Percentiles rank a stretch among this genome's conserved stretches.
Evolutionary conservation across 768 basidiomycete genomes (phyloP).

Genomic region (Mycena indigotica): DNA sequence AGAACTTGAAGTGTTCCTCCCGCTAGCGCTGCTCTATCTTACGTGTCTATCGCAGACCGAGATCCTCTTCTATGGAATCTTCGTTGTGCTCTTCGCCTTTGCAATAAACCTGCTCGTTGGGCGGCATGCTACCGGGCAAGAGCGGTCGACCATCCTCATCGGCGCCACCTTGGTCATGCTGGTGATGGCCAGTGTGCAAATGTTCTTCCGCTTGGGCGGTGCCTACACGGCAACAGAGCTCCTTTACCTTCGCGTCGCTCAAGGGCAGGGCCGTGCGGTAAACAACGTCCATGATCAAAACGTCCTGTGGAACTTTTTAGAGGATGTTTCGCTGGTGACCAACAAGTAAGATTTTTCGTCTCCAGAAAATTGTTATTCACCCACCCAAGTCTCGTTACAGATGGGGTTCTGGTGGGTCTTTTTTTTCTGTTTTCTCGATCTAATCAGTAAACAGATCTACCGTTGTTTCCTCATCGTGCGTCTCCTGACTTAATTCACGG

Average conservation of each 20-base stretch:
- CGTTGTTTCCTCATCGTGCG: constrained; percentile 19
- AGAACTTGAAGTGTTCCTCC: background rate
- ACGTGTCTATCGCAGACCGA: constrained; percentile 9
- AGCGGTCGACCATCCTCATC: constrained; percentile 1
- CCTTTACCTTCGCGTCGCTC: constrained; percentile 6
- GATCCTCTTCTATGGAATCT: constrained; percentile 17
- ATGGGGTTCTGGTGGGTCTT: constrained; percentile 18
- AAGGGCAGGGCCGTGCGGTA: constrained; percentile 6
- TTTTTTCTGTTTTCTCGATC: too few species aligned
- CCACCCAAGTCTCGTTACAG: constrained; percentile 7
- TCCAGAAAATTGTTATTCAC: background rate
- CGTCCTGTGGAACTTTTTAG: constrained; percentile 10
- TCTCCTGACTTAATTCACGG: background rate
- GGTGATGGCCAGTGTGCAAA: constrained; percentile 9
- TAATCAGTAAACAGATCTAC: constrained; percentile 17
- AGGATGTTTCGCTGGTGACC: constrained; percentile 16
- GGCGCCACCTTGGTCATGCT: constrained; percentile 11
- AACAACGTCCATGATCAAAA: background rate
- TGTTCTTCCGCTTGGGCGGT: constrained; percentile 5
- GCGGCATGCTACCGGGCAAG: background rate
- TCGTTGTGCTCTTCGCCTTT: constrained; percentile 20
- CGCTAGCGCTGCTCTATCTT: background rate
- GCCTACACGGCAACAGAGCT: background rate
- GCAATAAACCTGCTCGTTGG: constrained; percentile 6
- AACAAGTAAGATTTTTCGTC: constrained; percentile 11